phyloP scores from a whole-genome alignment of 768 basidiomycete species.

The Serendipita sp. region DNA sequence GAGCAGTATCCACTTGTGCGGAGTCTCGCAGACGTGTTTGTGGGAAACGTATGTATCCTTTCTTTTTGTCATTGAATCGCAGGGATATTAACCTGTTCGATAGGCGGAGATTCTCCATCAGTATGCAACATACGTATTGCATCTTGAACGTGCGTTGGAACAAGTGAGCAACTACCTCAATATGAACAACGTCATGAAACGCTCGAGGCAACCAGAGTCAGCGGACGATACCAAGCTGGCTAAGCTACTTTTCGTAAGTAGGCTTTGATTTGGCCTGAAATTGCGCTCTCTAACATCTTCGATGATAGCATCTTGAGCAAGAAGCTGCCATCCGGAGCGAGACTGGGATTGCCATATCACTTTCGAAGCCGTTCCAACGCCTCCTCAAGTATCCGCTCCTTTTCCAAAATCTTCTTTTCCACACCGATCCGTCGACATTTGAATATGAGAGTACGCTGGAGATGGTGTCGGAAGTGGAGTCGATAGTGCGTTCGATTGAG shows the following conservation, averaged over 20 bases:
- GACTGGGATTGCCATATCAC: slow-evolving; percentile 82
- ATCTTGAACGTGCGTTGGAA: slow-evolving; percentile 77
- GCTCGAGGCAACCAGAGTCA: slow-evolving; percentile 67
- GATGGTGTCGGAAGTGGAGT: slow-evolving; percentile 96
- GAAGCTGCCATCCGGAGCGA: slow-evolving; percentile 74
- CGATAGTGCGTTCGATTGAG: slow-evolving; percentile 90
- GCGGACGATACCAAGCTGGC: slow-evolving; percentile 68
- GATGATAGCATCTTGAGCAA: slow-evolving; percentile 46
- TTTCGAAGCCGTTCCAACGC: slow-evolving; percentile 95
- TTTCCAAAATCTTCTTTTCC: slow-evolving; percentile 93
- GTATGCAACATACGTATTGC: slow-evolving; percentile 89
- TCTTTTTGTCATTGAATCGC: background rate
- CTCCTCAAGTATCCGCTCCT: slow-evolving; percentile 93
- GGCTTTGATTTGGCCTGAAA: background rate
- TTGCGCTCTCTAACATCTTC: background rate
- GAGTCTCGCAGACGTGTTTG: slow-evolving; percentile 90
- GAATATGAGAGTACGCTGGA: slow-evolving; percentile 93
- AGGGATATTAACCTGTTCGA: slow-evolving; percentile 14
- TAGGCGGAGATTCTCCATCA: slow-evolving; percentile 89
- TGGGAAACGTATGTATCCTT: slow-evolving; percentile 56
- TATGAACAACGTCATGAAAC: slow-evolving; percentile 44
- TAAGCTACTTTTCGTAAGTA: slow-evolving; percentile 38
- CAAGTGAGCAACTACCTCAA: slow-evolving; percentile 71
- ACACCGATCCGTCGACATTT: slow-evolving; percentile 91
- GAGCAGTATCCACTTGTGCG: slow-evolving; percentile 92